Base-by-base conservation (phyloP, 2,329 filamentous ascomycete genomes). In the Parastagonospora avenae region DNA sequence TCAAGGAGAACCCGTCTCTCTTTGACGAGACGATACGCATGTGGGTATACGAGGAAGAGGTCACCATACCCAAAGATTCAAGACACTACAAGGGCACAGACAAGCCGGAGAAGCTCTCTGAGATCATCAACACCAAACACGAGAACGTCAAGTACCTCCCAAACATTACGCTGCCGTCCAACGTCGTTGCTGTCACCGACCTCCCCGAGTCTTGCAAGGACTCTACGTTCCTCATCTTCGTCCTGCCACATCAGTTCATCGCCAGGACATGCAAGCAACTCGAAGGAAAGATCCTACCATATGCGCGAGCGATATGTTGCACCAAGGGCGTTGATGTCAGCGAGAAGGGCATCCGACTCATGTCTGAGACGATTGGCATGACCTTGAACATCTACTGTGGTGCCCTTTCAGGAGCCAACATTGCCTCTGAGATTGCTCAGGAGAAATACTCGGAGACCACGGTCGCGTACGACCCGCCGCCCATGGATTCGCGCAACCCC, bases 61-160 rank as follows among this genome's bases (percentile, higher is more conserved):
- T 96, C 58, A 83, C 84, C 47, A 80, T 96, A 36, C 77, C 89
- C 10, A 82, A 87, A 65, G 81, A 83, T 57, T 93, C 90, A 42
- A 85, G 85, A 62, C 83, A 91, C 77, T 92, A 91, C 80, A 82
- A 89, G 64, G 76, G 81, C 51, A 80, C 78, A 19, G 75, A 80
- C 57, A 80, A 85, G 57, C 85, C 88, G 2, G 90, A 94, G 74
- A 96, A 96, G 78, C 87, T 99, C 74, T 96, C 94, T 7, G 76
- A 85, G 44, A 77, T 99, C 64, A 96, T 99, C 84, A 99, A 99
- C 80, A 84, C 82, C 38, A 78, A 89, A 68, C 92, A 97, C 78
- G 94, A 99, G 80, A 99, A 99, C 76, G 83, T 96, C 79, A 99
- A 97, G 77, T 99, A 99, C 78, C 88, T 99, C 8, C 91, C 93